phyloP scores from a whole-genome alignment of 176 grass and related monocot genomes.

The Zea luxurians region DNA sequence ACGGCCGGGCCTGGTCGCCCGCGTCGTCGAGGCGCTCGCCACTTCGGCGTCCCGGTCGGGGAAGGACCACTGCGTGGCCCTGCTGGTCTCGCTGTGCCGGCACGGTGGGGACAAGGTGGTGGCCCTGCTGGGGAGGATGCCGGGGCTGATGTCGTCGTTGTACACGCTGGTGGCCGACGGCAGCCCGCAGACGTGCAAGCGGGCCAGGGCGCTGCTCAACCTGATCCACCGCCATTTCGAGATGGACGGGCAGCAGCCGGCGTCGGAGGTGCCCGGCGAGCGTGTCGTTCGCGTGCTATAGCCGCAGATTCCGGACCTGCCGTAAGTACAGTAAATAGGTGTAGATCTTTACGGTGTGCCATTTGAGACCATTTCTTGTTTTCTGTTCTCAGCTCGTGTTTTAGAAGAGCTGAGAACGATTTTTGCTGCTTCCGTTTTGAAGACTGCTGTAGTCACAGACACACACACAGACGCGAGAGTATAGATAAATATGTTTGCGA shows the following conservation, averaged over 20 bases:
- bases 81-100: constrained; percentile 55
- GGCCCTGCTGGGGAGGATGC: constrained; percentile 55
- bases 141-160: constrained; percentile 52
- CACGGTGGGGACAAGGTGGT: constrained; percentile 63
- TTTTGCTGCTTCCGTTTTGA: constrained; percentile 5
- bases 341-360: constrained; percentile 19
- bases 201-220: constrained; percentile 63
- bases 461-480: background rate
- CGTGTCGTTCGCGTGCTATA: constrained; percentile 54
- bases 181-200: constrained; percentile 51
- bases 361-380: constrained; percentile 23
- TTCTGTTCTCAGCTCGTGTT: constrained; percentile 62
- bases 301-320: background rate
- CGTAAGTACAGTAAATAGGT: constrained; percentile 24
- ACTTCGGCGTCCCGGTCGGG: constrained; percentile 39
- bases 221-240: constrained; percentile 61
- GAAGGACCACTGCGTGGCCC: constrained; percentile 66
- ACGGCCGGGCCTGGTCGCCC: constrained; percentile 27
- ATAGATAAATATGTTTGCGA: constrained; percentile 6
- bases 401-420: constrained; percentile 61
- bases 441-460: background rate
- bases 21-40: constrained; percentile 51
- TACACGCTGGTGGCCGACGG: constrained; percentile 64
- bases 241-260: background rate
- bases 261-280: constrained; percentile 26